Conservation (phyloP, 306 rosid species). For the Sicyos baderoa region DNA sequence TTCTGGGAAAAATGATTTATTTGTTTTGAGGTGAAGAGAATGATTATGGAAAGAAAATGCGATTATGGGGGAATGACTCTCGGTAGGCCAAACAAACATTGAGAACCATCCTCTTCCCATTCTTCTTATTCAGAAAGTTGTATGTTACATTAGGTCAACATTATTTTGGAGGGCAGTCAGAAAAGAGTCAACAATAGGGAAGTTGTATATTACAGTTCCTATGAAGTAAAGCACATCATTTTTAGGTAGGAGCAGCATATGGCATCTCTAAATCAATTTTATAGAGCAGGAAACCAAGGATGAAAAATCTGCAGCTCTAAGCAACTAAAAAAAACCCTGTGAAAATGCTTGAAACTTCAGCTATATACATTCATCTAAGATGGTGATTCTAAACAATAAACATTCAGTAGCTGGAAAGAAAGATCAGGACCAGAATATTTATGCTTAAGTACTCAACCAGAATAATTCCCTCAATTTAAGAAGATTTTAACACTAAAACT, state of each 20-base stretch:
- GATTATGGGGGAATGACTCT: no score
- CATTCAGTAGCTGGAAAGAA: neutral
- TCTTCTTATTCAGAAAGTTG: no score
- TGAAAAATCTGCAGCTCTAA: neutral
- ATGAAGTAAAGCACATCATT: neutral
- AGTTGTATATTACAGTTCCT: neutral
- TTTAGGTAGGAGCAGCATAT: neutral
- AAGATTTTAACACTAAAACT: constrained; percentile 1
- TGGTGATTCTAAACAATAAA: neutral
- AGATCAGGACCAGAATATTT: neutral
- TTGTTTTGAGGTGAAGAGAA: no score
- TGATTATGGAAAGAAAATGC: no score
- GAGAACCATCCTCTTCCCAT: no score
- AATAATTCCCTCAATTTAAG: neutral
- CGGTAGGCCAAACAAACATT: no score
- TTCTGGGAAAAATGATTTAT: no score
- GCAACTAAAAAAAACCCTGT: neutral
- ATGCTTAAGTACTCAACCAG: neutral
- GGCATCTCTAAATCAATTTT: neutral
- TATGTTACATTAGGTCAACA: no score
- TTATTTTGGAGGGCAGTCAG: neutral
- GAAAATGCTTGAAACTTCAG: neutral
- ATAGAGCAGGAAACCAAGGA: neutral
- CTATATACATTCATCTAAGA: neutral
- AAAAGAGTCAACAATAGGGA: neutral